Conservation (phyloP, 306 rosid species). For the Castanea crenata region DNA sequence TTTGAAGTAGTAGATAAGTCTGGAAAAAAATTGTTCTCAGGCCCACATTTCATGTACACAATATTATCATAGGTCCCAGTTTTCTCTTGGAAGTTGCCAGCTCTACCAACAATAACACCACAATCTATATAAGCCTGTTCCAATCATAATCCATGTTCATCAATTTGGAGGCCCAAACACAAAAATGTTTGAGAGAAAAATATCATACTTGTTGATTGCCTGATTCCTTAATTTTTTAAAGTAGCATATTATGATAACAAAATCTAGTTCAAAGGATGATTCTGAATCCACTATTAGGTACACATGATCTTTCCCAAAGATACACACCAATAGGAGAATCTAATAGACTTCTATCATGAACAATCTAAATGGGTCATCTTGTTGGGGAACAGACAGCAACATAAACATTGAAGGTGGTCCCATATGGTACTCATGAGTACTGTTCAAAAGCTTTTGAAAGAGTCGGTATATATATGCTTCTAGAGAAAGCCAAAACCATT, state of each 20-base stretch:
- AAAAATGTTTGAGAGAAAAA: background rate
- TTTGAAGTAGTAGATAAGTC: constrained; percentile 40
- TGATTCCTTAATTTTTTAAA: no score
- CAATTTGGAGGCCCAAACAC: background rate
- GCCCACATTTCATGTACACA: constrained; percentile 53
- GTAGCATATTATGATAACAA: no score
- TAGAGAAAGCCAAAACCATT: no score
- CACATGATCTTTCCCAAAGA: no score
- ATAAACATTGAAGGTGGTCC: no score
- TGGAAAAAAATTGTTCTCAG: constrained; percentile 48
- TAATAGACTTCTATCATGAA: no score
- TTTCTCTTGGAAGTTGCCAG: constrained; percentile 32
- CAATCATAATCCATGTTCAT: background rate
- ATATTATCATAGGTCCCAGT: constrained; percentile 42
- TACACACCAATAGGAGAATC: no score
- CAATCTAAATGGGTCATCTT: no score
- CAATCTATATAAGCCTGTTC: constrained; percentile 58
- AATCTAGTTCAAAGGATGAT: background rate
- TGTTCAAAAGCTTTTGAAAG: no score
- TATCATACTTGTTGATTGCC: background rate
- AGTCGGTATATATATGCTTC: no score
- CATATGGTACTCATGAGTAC: no score
- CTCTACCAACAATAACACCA: constrained; percentile 51
- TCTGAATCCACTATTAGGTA: background rate
- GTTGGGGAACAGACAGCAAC: no score